Evolutionary conservation across 2,329 filamentous ascomycete species (phyloP).

Genomic region (Venturia oleaginea): DNA sequence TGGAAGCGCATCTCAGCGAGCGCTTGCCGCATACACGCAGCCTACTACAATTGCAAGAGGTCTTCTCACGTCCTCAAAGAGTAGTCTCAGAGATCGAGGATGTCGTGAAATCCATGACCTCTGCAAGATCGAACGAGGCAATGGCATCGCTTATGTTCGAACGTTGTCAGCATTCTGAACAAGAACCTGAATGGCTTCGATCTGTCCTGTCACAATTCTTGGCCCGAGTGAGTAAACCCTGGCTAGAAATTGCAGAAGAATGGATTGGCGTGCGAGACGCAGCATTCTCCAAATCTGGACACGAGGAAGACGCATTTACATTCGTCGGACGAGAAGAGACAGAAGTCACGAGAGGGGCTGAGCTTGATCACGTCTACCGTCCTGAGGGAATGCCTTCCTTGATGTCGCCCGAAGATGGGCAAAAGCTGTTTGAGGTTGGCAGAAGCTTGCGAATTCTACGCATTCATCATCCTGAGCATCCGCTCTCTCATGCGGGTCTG

Average conservation of each 20-base stretch:
- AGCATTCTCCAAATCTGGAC: not conserved
- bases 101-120: conserved; percentile 38
- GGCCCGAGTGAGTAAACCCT: conserved; percentile 52
- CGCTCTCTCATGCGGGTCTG: conserved; percentile 48
- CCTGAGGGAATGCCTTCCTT: conserved; percentile 61
- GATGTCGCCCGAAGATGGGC: conserved; percentile 58
- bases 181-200: conserved; percentile 52
- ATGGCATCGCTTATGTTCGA: conserved; percentile 30
- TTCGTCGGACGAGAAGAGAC: conserved; percentile 15
- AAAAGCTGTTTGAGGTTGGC: conserved; percentile 69
- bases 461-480: conserved; percentile 61
- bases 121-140: conserved; percentile 33
- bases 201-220: conserved; percentile 60
- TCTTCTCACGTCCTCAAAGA: conserved; percentile 38
- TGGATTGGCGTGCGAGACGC: conserved; percentile 13
- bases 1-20: conserved; percentile 32
- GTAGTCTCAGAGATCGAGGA: conserved; percentile 45
- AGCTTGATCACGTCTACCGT: conserved; percentile 57
- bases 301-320: conserved; percentile 13
- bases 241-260: conserved; percentile 42
- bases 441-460: conserved; percentile 66
- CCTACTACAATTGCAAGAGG: conserved; percentile 32
- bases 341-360: conserved; percentile 24
- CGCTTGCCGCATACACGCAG: conserved; percentile 23
- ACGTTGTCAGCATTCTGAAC: conserved; percentile 44